A percentile compares a stretch with the other conserved stretches of the same genome.
These are phyloP conservation scores for Penicillium egyptiacum DNA, from an alignment of 495 filamentous ascomycete species.

Conservation along the genomic window DNA sequence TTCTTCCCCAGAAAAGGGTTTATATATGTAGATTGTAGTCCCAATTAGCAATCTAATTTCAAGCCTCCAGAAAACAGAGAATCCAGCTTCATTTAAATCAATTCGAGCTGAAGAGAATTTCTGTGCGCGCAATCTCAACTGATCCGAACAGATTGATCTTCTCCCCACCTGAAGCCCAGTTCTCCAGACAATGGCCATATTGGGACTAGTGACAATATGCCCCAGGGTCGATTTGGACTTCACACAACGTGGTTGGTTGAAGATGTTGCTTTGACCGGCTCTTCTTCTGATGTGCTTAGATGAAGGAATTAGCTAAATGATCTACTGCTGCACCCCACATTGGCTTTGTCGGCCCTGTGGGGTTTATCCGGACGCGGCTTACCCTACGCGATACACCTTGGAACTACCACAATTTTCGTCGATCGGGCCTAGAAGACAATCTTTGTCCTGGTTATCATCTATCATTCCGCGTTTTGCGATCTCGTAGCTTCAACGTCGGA, in stretches of 20 bases:
- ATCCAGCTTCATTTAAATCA: not conserved
- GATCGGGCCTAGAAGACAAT: not conserved
- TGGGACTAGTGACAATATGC: slow-evolving; percentile 25
- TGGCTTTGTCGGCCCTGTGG: not conserved
- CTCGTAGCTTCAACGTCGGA: not conserved
- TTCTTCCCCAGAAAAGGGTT: not conserved
- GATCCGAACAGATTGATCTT: slow-evolving; percentile 2
- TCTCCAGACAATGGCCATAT: slow-evolving; percentile 30
- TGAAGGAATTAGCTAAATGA: slow-evolving; percentile 23
- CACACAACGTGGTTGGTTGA: slow-evolving; percentile 11
- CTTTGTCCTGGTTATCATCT: not conserved
- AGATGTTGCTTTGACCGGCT: slow-evolving; percentile 3
- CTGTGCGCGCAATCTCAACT: not conserved
- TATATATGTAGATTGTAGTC: not conserved
- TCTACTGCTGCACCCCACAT: slow-evolving; percentile 14
- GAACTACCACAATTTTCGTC: not conserved
- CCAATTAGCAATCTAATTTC: not conserved
- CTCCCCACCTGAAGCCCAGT: slow-evolving; percentile 12
- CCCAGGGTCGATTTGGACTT: not conserved
- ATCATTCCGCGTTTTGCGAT: not conserved
- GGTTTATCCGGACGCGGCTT: not conserved
- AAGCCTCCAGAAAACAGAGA: not conserved
- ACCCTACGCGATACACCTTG: not conserved
- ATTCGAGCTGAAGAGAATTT: not conserved
- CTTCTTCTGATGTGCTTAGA: slow-evolving; percentile 16